phyloP scores from a whole-genome alignment of 208 protist species.

The Trypanosoma conorhini region DNA sequence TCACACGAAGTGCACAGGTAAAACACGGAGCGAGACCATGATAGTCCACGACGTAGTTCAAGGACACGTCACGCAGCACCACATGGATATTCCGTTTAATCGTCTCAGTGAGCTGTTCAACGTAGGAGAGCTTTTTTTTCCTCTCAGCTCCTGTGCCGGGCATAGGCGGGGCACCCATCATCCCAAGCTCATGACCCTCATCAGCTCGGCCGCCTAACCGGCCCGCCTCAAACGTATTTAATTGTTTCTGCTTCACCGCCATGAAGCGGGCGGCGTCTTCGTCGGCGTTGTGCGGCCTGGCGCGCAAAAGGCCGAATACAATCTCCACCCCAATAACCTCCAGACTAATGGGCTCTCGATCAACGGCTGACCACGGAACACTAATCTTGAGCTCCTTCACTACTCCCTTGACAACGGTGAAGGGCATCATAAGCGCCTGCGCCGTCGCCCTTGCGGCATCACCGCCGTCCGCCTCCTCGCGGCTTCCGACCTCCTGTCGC shows the following conservation, averaged over 20 bases:
- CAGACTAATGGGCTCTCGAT: constrained; percentile 61
- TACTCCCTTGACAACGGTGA: constrained; percentile 73
- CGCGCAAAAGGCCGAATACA: constrained; percentile 66
- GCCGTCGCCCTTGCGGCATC: constrained; percentile 29
- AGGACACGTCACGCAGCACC: constrained; percentile 42
- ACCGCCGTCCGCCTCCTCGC: not conserved
- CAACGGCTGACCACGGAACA: constrained; percentile 80
- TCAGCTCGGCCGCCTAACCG: not conserved
- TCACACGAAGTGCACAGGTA: constrained; percentile 41
- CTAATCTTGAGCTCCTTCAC: constrained; percentile 56
- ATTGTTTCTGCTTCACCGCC: constrained; percentile 62
- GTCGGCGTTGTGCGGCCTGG: constrained; percentile 39
- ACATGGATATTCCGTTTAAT: constrained; percentile 55
- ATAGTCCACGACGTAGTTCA: constrained; percentile 73
- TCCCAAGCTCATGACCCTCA: not conserved
- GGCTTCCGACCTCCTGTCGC: not conserved
- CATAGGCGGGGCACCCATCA: not conserved
- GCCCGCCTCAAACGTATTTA: constrained; percentile 52
- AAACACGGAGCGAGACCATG: constrained; percentile 53
- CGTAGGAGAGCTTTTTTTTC: constrained; percentile 25
- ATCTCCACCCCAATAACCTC: constrained; percentile 73
- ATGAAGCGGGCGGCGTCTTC: constrained; percentile 56
- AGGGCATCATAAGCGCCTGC: constrained; percentile 62
- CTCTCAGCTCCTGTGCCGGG: not conserved
- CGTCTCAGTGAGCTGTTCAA: constrained; percentile 55